Base-by-base conservation (phyloP, 192 early-diverging fungal species). In the Umbelopsis sp. region DNA sequence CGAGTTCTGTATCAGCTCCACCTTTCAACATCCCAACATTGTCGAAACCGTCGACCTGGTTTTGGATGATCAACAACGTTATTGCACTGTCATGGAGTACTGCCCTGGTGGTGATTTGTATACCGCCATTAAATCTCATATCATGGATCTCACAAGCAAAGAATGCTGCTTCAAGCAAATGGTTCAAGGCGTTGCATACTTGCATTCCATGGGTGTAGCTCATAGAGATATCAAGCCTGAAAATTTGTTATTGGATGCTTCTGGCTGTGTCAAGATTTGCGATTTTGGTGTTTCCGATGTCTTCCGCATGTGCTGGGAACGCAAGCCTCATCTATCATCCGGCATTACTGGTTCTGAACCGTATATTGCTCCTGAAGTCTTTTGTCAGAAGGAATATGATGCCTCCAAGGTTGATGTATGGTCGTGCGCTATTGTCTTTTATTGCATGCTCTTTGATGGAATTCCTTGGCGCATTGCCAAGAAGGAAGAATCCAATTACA, bases 211-310 rank as follows among this genome's bases (percentile, higher is more conserved):
- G 81, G 97, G 97, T 69, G 97, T 99, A 12, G 95, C 95, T 49
- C 97, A 99, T 79, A 88, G 90, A 67, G 89, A 93, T 68, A 85
- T 91, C 72, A 91, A 91, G 72, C 87, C 91, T 23, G 89, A 99
- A 78, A 99, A 99, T 84, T 71, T 98, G 49, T 84, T 98, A 21
- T 78, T 99, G 69, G 93, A 95, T 69, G 77, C 77, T 0, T 74
- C 83, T 35, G 90, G 91, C 71, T 89, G 86, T 22, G 71, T 99
- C 69, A 99, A 99, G 79, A 95, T 99, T 77, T 95, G 96, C 10
- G 97, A 99, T 85, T 99, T 98, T 88, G 97, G 97, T 51, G 95
- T 98, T 13, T 92, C 93, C 2, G 94, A 95, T 75, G 97, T 98
- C 8, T 98, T 99, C 83, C 85, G 91, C 53, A 87, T 87, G 16